These are phyloP conservation scores for Kwoniella sp. DNA, from an alignment of 768 basidiomycete genomes.

Conservation along the genomic window DNA sequence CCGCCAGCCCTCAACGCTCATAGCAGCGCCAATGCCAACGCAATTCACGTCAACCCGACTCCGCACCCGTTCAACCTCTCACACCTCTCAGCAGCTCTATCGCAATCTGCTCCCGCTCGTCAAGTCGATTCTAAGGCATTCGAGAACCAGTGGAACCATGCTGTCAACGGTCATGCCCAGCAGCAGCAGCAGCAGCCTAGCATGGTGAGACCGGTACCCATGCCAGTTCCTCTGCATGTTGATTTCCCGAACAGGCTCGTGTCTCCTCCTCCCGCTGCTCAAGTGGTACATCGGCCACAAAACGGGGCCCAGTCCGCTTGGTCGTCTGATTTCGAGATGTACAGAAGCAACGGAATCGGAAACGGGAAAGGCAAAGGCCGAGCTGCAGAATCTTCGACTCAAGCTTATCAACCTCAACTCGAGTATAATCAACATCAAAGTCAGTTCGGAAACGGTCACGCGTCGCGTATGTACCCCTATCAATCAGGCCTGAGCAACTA, in stretches of 20 bases:
- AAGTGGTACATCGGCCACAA: background rate
- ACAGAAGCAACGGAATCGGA: slow-evolving; percentile 47
- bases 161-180: slow-evolving; percentile 30
- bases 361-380: slow-evolving; percentile 79
- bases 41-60: slow-evolving; percentile 28
- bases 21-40: slow-evolving; percentile 5
- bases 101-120: slow-evolving; percentile 8
- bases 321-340: slow-evolving; percentile 33
- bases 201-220: background rate
- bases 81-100: slow-evolving; percentile 36
- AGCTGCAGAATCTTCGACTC: slow-evolving; percentile 41
- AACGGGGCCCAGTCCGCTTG: slow-evolving; percentile 10
- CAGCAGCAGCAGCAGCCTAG: background rate
- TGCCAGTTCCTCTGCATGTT: background rate
- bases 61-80: slow-evolving; percentile 48
- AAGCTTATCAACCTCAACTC: background rate
- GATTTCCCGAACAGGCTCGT: background rate
- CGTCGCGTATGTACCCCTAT: background rate
- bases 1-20: slow-evolving; percentile 2
- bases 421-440: background rate
- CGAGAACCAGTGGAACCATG: slow-evolving; percentile 37
- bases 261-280: background rate
- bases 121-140: slow-evolving; percentile 32
- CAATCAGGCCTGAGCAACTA: background rate
- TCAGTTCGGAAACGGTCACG: background rate